Conservation (phyloP, 805 yeast species). For the Candida coleopterorum region DNA sequence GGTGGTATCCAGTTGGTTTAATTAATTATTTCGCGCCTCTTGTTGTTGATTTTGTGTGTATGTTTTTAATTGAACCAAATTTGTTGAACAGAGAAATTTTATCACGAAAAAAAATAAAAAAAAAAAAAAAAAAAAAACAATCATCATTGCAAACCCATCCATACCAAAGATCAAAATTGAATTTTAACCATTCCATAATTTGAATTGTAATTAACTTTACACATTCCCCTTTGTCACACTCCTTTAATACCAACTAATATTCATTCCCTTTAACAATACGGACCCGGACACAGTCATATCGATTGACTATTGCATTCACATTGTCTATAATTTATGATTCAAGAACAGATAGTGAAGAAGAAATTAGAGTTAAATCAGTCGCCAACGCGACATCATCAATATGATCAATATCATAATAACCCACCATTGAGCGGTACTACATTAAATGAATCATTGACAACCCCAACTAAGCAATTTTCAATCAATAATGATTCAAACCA, state of each 20-base stretch:
- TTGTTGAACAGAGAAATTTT: too few relatives aligned
- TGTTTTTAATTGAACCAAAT: not conserved
- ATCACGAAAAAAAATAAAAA: too few relatives aligned
- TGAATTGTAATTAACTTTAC: too few relatives aligned
- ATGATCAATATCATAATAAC: too few relatives aligned
- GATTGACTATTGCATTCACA: too few relatives aligned
- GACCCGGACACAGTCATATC: too few relatives aligned
- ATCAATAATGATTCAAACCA: not conserved
- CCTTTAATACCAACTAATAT: not conserved
- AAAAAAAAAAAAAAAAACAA: too few relatives aligned
- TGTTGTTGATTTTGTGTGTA: not conserved
- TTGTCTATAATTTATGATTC: not conserved
- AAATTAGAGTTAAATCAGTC: constrained; percentile 1
- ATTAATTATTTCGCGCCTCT: too few relatives aligned
- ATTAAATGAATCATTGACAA: constrained; percentile 1
- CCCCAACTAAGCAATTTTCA: constrained; percentile 4
- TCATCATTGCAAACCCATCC: too few relatives aligned
- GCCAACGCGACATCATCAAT: not conserved
- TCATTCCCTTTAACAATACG: not conserved
- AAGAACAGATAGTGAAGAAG: not conserved
- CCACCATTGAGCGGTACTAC: constrained; percentile 1
- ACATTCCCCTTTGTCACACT: not conserved
- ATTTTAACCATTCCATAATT: too few relatives aligned
- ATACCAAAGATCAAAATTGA: too few relatives aligned
- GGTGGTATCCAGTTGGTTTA: too few relatives aligned